A percentile compares a stretch with the other conserved stretches of the same genome.
These are phyloP conservation scores for Vararia minispora DNA, from an alignment of 768 basidiomycete genomes.

Conservation along the genomic window DNA sequence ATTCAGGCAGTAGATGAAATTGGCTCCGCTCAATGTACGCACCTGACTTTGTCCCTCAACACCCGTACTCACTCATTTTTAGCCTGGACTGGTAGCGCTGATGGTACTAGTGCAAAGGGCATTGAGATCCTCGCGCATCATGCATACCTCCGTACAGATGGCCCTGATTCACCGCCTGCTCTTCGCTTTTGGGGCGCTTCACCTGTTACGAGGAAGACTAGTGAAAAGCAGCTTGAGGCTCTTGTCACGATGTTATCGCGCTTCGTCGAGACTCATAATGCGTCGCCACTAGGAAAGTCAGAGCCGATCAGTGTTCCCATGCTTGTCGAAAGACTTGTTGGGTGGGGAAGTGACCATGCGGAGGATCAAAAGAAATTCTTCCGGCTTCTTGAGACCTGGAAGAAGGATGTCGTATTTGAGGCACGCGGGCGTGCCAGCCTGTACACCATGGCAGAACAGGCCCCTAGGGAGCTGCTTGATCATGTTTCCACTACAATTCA, in stretches of 20 bases:
- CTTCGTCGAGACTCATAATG: not conserved
- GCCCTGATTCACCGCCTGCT: no score
- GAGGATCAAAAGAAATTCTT: slow-evolving; percentile 9
- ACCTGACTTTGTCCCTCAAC: not conserved
- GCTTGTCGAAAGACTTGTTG: not conserved
- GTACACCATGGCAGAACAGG: no score
- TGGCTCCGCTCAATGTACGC: not conserved
- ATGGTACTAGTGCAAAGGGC: not conserved
- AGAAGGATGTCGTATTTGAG: not conserved
- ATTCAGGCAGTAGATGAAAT: not conserved
- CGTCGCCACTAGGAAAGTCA: not conserved
- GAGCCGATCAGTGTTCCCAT: not conserved
- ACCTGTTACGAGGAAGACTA: not conserved
- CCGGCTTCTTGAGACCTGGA: not conserved
- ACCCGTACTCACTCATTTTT: not conserved
- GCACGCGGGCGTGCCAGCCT: not conserved
- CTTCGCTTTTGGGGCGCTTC: not conserved
- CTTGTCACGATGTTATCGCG: not conserved
- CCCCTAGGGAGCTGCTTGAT: not conserved
- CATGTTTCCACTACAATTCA: not conserved
- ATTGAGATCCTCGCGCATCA: not conserved
- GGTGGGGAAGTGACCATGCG: slow-evolving; percentile 5
- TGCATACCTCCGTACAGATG: not conserved
- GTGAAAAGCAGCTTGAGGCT: not conserved
- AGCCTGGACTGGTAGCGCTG: not conserved